phyloP scores from a whole-genome alignment of 352 stramenopile species.

The Phytophthora pluvialis region DNA sequence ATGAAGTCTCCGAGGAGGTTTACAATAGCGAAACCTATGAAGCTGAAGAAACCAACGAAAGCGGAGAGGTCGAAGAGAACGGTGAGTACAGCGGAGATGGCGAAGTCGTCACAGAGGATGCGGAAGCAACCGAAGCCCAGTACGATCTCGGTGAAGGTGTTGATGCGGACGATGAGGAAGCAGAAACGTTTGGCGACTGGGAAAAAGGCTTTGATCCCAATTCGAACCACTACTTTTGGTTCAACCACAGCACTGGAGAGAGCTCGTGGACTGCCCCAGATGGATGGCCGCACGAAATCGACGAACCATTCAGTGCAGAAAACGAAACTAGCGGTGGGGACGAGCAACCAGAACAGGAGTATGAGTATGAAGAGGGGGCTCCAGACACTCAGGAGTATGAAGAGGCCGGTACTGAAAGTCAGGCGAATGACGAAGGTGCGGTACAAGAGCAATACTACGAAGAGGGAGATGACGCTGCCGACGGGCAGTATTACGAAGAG shows the following conservation, averaged over 20 bases:
- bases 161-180: conserved; percentile 79
- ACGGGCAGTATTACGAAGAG: conserved; percentile 11
- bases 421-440: conserved; percentile 17
- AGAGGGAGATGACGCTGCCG: conserved; percentile 5
- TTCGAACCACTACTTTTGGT: conserved; percentile 90
- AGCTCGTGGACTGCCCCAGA: conserved; percentile 82
- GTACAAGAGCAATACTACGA: conserved; percentile 25
- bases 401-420: conserved; percentile 7
- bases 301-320: conserved; percentile 66
- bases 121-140: conserved; percentile 14
- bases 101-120: conserved; percentile 14
- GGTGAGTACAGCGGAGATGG: conserved; percentile 5
- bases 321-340: conserved; percentile 20
- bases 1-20: conserved; percentile 2
- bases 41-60: conserved; percentile 18
- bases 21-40: conserved; percentile 10
- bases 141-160: conserved; percentile 46
- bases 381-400: conserved; percentile 21
- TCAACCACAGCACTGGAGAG: conserved; percentile 83
- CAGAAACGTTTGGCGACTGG: conserved; percentile 82
- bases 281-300: conserved; percentile 76
- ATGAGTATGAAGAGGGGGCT: conserved; percentile 8
- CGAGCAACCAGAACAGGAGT: conserved; percentile 21
- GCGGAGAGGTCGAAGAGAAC: conserved; percentile 12
- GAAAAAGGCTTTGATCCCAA: conserved; percentile 86